Evolutionary conservation across 2,329 filamentous ascomycete species (phyloP).

Genomic region (Myriosclerotinia scirpicola): DNA sequence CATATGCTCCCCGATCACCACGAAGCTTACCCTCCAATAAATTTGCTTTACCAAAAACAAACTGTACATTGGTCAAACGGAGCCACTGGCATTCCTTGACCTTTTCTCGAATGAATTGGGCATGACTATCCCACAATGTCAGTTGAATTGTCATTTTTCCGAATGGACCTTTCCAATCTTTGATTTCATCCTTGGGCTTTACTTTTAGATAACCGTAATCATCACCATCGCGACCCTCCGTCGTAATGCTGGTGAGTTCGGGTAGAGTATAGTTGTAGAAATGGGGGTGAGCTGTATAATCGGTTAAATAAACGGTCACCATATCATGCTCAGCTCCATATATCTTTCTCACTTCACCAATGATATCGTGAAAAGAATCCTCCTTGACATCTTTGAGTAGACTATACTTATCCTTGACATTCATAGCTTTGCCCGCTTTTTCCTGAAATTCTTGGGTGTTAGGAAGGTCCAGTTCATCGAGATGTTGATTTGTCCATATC

Average conservation of each 20-base stretch:
- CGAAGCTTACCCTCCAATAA: slow-evolving; percentile 71
- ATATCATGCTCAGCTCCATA: slow-evolving; percentile 49
- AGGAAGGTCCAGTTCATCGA: slow-evolving; percentile 49
- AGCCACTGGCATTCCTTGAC: slow-evolving; percentile 64
- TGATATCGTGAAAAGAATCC: slow-evolving; percentile 62
- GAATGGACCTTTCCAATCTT: slow-evolving; percentile 70
- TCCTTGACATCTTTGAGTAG: slow-evolving; percentile 63
- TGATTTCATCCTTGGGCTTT: slow-evolving; percentile 37
- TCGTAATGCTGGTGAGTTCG: slow-evolving; percentile 33
- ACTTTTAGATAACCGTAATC: slow-evolving; percentile 52
- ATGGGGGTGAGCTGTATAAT: slow-evolving; percentile 71
- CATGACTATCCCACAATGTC: slow-evolving; percentile 69
- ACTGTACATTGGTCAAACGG: slow-evolving; percentile 68
- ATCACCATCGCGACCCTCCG: slow-evolving; percentile 51
- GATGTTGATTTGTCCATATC: slow-evolving; percentile 48
- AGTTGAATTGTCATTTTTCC: slow-evolving; percentile 72
- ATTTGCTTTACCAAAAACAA: slow-evolving; percentile 56
- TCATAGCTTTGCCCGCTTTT: slow-evolving; percentile 44
- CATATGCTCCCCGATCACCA: slow-evolving; percentile 52
- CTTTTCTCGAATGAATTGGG: slow-evolving; percentile 53
- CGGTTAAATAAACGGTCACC: slow-evolving; percentile 70
- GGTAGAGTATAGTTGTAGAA: slow-evolving; percentile 53
- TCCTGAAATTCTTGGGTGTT: slow-evolving; percentile 46
- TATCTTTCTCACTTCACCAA: slow-evolving; percentile 68
- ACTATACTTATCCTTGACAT: slow-evolving; percentile 57